These are phyloP conservation scores for Monosporascus sp. DNA, from an alignment of 2,329 filamentous ascomycete species.

Conservation along the genomic window DNA sequence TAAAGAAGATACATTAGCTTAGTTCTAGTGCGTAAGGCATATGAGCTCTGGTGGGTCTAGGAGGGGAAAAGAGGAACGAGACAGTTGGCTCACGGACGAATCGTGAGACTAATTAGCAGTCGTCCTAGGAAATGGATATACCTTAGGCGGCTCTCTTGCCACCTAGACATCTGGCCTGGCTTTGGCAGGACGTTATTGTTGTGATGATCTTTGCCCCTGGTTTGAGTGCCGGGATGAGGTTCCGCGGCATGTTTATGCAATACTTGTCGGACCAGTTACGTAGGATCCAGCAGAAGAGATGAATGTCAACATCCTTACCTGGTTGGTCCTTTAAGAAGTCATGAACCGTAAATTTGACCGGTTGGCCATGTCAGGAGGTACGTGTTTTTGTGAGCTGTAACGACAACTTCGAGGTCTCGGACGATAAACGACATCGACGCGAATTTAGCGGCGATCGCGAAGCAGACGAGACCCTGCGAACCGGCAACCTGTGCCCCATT, in stretches of 20 bases:
- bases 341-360: constrained; percentile 26
- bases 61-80: no score
- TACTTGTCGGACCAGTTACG: constrained; percentile 39
- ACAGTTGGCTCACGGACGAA: no score
- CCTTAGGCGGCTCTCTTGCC: constrained; percentile 13
- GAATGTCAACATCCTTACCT: constrained; percentile 30
- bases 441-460: constrained; percentile 7
- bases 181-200: constrained; percentile 8
- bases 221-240: constrained; percentile 32
- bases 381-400: constrained; percentile 2
- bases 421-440: constrained; percentile 10
- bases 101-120: no score
- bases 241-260: constrained; percentile 24
- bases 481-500: constrained; percentile 9
- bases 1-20: no score
- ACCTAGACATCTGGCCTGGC: constrained; percentile 5
- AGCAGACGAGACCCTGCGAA: constrained; percentile 9
- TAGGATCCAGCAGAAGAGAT: constrained; percentile 37
- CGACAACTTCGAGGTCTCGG: constrained; percentile 23
- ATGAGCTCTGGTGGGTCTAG: no score
- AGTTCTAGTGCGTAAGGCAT: no score
- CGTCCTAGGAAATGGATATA: background rate
- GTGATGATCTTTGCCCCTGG: constrained; percentile 29
- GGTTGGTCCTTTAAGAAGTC: constrained; percentile 38
- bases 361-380: background rate